Percentiles rank a stretch among this genome's conserved stretches.
Evolutionary conservation across 345 rosid genomes (phyloP).

Genomic region (Boechera divaricarpa): DNA sequence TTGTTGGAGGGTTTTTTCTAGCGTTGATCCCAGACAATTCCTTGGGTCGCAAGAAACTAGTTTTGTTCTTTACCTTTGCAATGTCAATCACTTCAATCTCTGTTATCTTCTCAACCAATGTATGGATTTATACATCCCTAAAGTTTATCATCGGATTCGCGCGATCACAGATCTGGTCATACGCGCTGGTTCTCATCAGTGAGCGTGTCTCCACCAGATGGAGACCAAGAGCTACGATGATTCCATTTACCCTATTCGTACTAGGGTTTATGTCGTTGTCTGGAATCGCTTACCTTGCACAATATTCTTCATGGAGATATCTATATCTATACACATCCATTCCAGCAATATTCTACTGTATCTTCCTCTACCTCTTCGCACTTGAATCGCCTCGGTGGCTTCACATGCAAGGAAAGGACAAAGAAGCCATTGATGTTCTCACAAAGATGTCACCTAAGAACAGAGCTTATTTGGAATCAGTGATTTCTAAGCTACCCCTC

Average conservation of each 20-base stretch:
- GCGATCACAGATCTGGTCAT: conserved; percentile 53
- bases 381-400: conserved; percentile 69
- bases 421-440: conserved; percentile 48
- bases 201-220: conserved; percentile 52
- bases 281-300: conserved; percentile 45
- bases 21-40: conserved; percentile 62
- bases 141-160: conserved; percentile 57
- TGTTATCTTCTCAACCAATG: conserved; percentile 49
- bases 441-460: conserved; percentile 21
- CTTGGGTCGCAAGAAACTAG: conserved; percentile 70
- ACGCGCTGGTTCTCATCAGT: conserved; percentile 50
- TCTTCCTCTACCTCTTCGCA: conserved; percentile 43
- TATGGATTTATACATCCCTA: conserved; percentile 54
- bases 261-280: conserved; percentile 63
- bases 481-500: conserved; percentile 1
- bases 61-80: conserved; percentile 49
- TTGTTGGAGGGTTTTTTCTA: conserved; percentile 55
- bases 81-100: conserved; percentile 53
- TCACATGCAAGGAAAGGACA: conserved; percentile 46
- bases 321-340: conserved; percentile 53
- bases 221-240: conserved; percentile 55
- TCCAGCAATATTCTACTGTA: conserved; percentile 46
- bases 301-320: conserved; percentile 54
- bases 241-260: conserved; percentile 54
- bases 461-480: conserved; percentile 34